Conservation (phyloP, 225 moss, liverwort and hornwort species). For the Sphagnum contortum region DNA sequence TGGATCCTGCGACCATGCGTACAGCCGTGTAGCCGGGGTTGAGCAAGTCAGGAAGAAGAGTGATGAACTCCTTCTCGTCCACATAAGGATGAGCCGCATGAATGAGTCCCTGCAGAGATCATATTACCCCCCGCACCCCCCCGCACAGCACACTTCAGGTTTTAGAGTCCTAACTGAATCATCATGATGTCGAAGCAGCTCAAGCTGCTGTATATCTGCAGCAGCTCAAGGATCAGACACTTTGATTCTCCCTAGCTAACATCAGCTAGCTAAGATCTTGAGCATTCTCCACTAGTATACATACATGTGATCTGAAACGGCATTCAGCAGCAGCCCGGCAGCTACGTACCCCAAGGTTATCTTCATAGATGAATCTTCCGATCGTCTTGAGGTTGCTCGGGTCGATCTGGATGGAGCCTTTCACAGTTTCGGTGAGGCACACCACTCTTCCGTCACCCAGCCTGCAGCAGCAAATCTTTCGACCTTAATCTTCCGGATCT, state of each 20-base stretch:
- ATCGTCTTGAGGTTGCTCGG: constrained; percentile 18
- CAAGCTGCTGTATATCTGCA: too few relatives aligned
- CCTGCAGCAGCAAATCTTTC: neutral
- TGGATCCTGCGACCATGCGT: constrained; percentile 17
- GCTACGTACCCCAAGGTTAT: constrained; percentile 16
- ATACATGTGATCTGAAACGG: too few relatives aligned
- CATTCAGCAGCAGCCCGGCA: neutral
- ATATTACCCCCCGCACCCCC: too few relatives aligned
- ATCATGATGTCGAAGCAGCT: too few relatives aligned
- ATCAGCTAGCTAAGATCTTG: too few relatives aligned
- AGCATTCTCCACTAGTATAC: too few relatives aligned
- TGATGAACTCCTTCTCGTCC: constrained; percentile 19
- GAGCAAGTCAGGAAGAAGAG: constrained; percentile 25
- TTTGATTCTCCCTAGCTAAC: too few relatives aligned
- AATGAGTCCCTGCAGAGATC: constrained; percentile 13
- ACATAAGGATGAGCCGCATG: constrained; percentile 29
- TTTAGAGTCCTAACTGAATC: too few relatives aligned
- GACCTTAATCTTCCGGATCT: too few relatives aligned
- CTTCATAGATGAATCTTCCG: constrained; percentile 19
- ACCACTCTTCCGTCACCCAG: constrained; percentile 26
- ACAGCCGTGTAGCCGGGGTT: constrained; percentile 28
- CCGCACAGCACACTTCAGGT: too few relatives aligned
- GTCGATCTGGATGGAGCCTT: constrained; percentile 22
- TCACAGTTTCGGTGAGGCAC: constrained; percentile 28
- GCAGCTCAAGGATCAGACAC: too few relatives aligned